Evolutionary conservation across 768 basidiomycete species (phyloP), one percentile per base, ranked within the genome.

Genomic region (Collybiopsis luxurians): DNA sequence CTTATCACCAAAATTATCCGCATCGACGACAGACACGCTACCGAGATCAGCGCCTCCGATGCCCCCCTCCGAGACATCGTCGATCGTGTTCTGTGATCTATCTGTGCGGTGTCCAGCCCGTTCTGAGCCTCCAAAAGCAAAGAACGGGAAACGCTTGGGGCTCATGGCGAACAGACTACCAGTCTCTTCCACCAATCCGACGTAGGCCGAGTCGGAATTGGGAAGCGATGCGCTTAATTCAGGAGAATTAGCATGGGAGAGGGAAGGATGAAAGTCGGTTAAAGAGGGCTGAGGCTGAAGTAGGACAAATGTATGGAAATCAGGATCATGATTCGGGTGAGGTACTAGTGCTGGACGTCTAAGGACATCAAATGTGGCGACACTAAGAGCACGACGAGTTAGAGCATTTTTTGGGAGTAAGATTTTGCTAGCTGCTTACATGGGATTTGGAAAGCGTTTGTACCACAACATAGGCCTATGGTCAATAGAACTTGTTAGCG

Each of bases 161-260:
- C 89, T 90, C 84, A 98, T 89, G 19, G 91, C 94, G 63, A 86
- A 96, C 1, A 97, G 76, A 40, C 88, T 89, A 2, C 80, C 84
- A 0, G 81, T 82, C 65, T 86, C 84, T 45, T 83, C 80, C 15
- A 94, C 80, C 17, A 90, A 72, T 2, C 94, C 94, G 19, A 98
- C 85, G 67, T 89, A 97, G 1, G 93, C 93, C 0, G 83, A 79
- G 27, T 86, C 80, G 5, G 77, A 69, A 52, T 83, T 80, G 3
- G 78, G 79, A 27, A 26, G 79, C 71, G 11, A 60, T 58, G 23
- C 57, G 21, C 36, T 51, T 42, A 21, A 10, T 17, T 17, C 40
- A 61, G 30, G 36, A 21, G 34, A 4, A 15, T 44, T 55, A 9
- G 46, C 23, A 23, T 36, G 70, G 4, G 71, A 70, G n/a, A 83